Evolutionary conservation across 352 stramenopile species (phyloP).

Genomic region (Phytophthora vignae): DNA sequence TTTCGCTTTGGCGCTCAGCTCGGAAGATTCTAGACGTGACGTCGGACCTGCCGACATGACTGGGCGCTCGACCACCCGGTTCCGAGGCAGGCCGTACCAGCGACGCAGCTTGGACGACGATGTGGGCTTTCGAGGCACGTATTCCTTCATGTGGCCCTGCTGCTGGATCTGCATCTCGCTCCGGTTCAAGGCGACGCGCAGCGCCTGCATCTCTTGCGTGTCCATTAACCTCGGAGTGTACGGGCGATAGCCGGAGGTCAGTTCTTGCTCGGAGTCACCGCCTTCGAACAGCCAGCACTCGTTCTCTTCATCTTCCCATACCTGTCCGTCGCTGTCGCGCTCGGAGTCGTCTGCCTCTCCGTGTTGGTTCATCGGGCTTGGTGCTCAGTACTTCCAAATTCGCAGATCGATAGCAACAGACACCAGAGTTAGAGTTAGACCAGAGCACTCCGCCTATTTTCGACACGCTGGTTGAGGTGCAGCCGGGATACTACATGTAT

Average conservation of each 20-base stretch:
- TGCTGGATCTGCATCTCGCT: slow-evolving; percentile 49
- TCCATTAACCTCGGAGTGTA: slow-evolving; percentile 73
- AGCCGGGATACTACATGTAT: too few relatives aligned
- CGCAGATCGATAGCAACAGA: neutral
- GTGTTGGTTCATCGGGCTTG: slow-evolving; percentile 10
- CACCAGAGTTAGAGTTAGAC: neutral
- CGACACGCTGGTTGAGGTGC: neutral
- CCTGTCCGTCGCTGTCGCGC: neutral
- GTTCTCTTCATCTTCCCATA: slow-evolving; percentile 6
- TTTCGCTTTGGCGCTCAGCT: neutral
- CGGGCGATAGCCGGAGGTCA: slow-evolving; percentile 15
- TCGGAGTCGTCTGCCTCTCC: neutral
- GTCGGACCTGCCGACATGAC: slow-evolving; percentile 22
- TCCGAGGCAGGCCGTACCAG: slow-evolving; percentile 27
- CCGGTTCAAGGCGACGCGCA: slow-evolving; percentile 49
- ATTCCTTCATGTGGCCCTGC: slow-evolving; percentile 63
- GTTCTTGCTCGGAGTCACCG: slow-evolving; percentile 8
- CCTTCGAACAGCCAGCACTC: slow-evolving; percentile 7
- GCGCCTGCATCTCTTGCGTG: slow-evolving; percentile 47
- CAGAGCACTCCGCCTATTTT: slow-evolving; percentile 11
- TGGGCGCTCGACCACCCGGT: slow-evolving; percentile 11
- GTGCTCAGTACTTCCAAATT: neutral
- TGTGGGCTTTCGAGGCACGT: slow-evolving; percentile 42
- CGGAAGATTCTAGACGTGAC: slow-evolving; percentile 2
- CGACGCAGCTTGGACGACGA: slow-evolving; percentile 17